Evolutionary conservation across 176 grass and related monocot species (phyloP).

Genomic region (Carex littledalei): DNA sequence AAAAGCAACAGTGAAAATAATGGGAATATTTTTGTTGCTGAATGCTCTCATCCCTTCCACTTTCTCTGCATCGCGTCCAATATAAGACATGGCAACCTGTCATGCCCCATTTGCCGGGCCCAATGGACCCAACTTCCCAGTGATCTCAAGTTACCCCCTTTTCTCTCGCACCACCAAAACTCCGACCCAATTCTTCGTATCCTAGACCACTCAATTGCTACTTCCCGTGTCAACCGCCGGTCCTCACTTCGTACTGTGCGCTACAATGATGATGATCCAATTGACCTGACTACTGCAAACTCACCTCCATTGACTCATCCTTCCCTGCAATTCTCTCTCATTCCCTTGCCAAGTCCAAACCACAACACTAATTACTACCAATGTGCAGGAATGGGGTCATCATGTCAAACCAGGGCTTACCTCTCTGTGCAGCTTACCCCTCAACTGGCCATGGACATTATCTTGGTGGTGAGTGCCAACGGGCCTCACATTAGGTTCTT

Average conservation of each 20-base stretch:
- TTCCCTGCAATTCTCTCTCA: slow-evolving; percentile 54
- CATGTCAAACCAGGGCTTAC: slow-evolving; percentile 44
- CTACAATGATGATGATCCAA: slow-evolving; percentile 85
- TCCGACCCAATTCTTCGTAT: slow-evolving; percentile 84
- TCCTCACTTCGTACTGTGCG: slow-evolving; percentile 58
- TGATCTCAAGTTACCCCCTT: slow-evolving; percentile 51
- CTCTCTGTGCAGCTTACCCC: slow-evolving; percentile 70
- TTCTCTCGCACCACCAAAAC: slow-evolving; percentile 42
- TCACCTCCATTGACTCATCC: slow-evolving; percentile 34
- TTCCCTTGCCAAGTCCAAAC: slow-evolving; percentile 37
- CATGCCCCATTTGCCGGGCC: slow-evolving; percentile 88
- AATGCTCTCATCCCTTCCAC: slow-evolving; percentile 86
- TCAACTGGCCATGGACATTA: slow-evolving; percentile 68
- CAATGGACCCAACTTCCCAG: slow-evolving; percentile 84
- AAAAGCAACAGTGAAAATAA: background rate
- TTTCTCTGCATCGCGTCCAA: slow-evolving; percentile 87
- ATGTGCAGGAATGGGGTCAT: slow-evolving; percentile 33
- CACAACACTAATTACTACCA: slow-evolving; percentile 34
- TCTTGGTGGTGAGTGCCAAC: slow-evolving; percentile 77
- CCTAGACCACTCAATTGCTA: slow-evolving; percentile 83
- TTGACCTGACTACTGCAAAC: slow-evolving; percentile 37
- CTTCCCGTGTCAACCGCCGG: slow-evolving; percentile 80
- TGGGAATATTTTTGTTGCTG: slow-evolving; percentile 48
- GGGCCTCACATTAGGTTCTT: slow-evolving; percentile 83
- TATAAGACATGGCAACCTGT: slow-evolving; percentile 72